Conservation (phyloP, 2,329 filamentous ascomycete species). For the Nemania sp. region DNA sequence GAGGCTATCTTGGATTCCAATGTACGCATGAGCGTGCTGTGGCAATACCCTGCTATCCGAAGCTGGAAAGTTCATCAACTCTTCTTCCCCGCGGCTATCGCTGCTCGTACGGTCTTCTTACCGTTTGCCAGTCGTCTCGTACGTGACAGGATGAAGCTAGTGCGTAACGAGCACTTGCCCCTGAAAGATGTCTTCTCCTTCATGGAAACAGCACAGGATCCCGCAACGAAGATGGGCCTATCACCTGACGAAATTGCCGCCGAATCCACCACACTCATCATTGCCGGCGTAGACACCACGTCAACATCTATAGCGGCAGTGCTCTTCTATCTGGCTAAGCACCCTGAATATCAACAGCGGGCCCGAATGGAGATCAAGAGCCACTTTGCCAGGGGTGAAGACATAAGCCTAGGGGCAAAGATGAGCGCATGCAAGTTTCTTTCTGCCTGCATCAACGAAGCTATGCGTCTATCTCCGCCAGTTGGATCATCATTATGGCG, state of each 20-base stretch:
- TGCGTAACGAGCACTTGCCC: too few species aligned
- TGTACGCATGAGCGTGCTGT: background rate
- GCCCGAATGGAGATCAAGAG: background rate
- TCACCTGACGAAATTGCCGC: background rate
- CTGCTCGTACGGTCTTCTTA: background rate
- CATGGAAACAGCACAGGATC: background rate
- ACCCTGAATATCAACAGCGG: background rate
- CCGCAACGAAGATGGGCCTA: background rate
- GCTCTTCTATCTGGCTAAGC: background rate
- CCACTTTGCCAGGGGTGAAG: background rate
- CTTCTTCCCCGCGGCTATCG: background rate
- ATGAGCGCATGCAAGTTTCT: background rate
- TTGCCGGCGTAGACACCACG: background rate
- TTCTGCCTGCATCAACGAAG: too few species aligned
- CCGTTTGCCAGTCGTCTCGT: background rate
- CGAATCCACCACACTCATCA: background rate
- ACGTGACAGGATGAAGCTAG: too few species aligned
- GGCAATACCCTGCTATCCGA: background rate
- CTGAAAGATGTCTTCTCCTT: background rate
- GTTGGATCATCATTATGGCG: background rate
- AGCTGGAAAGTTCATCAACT: background rate
- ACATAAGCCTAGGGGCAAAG: background rate
- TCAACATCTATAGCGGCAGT: background rate
- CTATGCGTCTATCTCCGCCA: background rate
- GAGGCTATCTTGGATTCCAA: background rate